Conservation (phyloP, 1,284 basidiomycete genomes). For the Sporisorium iseilematis-ciliati region DNA sequence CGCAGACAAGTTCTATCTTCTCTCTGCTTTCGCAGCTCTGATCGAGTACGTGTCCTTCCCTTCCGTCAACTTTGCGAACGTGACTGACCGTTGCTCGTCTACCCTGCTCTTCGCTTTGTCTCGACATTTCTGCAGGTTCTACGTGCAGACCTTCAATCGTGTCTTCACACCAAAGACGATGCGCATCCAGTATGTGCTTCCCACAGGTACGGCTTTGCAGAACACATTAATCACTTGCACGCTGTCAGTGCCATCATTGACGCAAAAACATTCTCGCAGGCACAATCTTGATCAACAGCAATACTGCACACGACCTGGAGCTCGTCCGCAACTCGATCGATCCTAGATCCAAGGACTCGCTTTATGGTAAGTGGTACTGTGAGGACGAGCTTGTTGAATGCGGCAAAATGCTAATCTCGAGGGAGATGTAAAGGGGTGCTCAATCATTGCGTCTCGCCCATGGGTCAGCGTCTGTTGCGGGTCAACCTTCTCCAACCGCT, state of each 20-base stretch:
- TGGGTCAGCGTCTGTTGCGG: slow-evolving; percentile 83
- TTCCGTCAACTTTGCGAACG: background rate
- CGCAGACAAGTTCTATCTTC: slow-evolving; percentile 80
- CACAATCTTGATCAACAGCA: slow-evolving; percentile 91
- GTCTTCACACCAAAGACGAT: slow-evolving; percentile 80
- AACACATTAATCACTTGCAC: background rate
- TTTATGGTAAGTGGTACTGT: slow-evolving; percentile 28
- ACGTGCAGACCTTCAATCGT: slow-evolving; percentile 73
- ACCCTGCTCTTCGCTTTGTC: slow-evolving; percentile 78
- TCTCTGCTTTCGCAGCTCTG: slow-evolving; percentile 84
- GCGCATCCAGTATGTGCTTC: slow-evolving; percentile 81
- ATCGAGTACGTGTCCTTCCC: slow-evolving; percentile 75
- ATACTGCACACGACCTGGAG: slow-evolving; percentile 87
- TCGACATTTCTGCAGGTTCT: slow-evolving; percentile 85
- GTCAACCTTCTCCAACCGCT: slow-evolving; percentile 86
- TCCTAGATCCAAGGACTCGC: slow-evolving; percentile 39
- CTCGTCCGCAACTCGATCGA: slow-evolving; percentile 73
- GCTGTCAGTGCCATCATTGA: background rate
- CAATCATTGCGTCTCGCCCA: slow-evolving; percentile 86
- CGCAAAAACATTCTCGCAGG: slow-evolving; percentile 63
- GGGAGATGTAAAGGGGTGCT: slow-evolving; percentile 71
- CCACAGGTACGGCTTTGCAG: slow-evolving; percentile 72
- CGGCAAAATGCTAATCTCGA: too few relatives aligned
- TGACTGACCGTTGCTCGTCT: slow-evolving; percentile 70
- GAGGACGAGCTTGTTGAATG: too few relatives aligned